Evolutionary conservation across 148 eudicot genomes (phyloP).

Genomic region (Rheum nobile): DNA sequence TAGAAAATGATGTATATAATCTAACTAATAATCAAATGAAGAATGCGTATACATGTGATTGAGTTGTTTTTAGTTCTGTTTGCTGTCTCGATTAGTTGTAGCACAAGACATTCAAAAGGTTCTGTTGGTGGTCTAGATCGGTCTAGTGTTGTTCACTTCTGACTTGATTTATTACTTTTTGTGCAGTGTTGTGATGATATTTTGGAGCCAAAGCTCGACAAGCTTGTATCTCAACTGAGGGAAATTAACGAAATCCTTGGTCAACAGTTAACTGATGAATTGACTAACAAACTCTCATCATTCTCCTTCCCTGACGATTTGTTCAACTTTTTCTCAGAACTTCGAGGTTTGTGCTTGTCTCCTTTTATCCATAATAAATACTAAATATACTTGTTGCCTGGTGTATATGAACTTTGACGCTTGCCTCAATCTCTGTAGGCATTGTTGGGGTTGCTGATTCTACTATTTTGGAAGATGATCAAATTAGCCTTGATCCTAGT

Average conservation of each 20-base stretch:
- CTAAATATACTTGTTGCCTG: neutral
- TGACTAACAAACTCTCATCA: slow-evolving; percentile 47
- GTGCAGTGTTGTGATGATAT: slow-evolving; percentile 59
- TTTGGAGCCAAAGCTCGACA: slow-evolving; percentile 70
- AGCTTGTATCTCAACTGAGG: slow-evolving; percentile 42
- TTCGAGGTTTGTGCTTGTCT: slow-evolving; percentile 36
- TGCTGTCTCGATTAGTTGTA: neutral
- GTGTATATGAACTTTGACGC: neutral
- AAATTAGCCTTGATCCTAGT: slow-evolving; percentile 71
- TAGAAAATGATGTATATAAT: no score
- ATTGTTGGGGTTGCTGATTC: slow-evolving; percentile 61
- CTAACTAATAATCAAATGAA: neutral
- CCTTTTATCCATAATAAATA: neutral
- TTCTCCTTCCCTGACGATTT: slow-evolving; percentile 74
- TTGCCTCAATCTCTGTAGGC: slow-evolving; percentile 27
- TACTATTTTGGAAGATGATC: slow-evolving; percentile 73
- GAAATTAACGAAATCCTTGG: slow-evolving; percentile 47
- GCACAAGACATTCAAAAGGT: neutral
- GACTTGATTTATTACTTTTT: neutral
- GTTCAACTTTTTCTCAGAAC: slow-evolving; percentile 71
- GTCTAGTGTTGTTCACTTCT: neutral
- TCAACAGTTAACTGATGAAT: slow-evolving; percentile 47
- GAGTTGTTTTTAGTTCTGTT: neutral
- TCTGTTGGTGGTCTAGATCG: neutral
- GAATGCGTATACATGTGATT: neutral